A percentile compares a stretch with the other conserved stretches of the same genome.
phyloP scores from a whole-genome alignment of 2,329 filamentous ascomycete genomes.

The Malbranchea zuffiana region DNA sequence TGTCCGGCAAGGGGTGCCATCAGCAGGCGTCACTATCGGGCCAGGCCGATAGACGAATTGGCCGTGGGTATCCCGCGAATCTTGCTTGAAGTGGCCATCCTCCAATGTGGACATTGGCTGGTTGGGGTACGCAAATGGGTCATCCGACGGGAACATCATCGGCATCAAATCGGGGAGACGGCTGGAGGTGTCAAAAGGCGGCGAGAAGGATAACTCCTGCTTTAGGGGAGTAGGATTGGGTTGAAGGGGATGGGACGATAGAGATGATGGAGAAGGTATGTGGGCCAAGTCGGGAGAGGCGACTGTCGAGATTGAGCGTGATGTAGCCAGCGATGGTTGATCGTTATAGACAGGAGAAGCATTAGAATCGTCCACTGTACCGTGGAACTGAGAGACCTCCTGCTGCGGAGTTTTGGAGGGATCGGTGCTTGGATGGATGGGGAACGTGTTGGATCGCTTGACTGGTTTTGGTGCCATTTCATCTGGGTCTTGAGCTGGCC shows the following conservation, averaged over 20 bases:
- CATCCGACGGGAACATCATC: conserved; percentile 42
- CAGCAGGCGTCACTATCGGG: conserved; percentile 6
- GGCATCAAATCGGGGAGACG: conserved; percentile 39
- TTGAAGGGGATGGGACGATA: conserved; percentile 12
- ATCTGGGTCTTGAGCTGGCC: conserved; percentile 14
- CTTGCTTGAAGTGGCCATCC: conserved; percentile 30
- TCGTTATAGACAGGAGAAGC: neutral
- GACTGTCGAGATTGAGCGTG: conserved; percentile 8
- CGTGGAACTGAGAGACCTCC: conserved; percentile 19
- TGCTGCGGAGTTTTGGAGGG: conserved; percentile 17
- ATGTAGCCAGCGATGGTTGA: conserved; percentile 7
- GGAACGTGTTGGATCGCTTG: conserved; percentile 33
- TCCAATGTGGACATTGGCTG: conserved; percentile 40
- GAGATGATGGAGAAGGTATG: conserved; percentile 11
- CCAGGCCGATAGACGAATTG: conserved; percentile 11
- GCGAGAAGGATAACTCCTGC: conserved; percentile 21
- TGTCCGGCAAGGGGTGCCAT: conserved; percentile 3
- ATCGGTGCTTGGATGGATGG: conserved; percentile 20
- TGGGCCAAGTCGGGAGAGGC: conserved; percentile 8
- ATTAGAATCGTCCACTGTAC: conserved; percentile 24
- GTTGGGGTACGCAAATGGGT: conserved; percentile 41
- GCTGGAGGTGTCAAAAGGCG: conserved; percentile 23
- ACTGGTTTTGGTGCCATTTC: conserved; percentile 15
- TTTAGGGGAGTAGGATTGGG: conserved; percentile 7
- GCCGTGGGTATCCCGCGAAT: conserved; percentile 5